Percentiles rank a stretch among this genome's conserved stretches.
These are phyloP conservation scores for Flaveria trinervia DNA, from an alignment of 129 eudicot genomes.

Conservation along the genomic window DNA sequence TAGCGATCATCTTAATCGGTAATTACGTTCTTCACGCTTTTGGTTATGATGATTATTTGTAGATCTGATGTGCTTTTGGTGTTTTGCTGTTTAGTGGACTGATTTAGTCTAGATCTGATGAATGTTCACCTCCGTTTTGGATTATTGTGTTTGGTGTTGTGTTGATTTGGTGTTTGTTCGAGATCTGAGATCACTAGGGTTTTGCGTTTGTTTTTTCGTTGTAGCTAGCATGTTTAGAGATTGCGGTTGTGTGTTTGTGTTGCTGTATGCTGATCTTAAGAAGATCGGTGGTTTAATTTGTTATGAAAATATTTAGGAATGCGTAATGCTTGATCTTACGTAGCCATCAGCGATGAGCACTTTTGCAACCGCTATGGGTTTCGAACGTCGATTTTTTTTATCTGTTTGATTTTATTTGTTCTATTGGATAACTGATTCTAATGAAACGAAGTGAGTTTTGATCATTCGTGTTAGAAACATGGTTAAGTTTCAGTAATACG, in stretches of 20 bases:
- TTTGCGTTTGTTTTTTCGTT: not conserved
- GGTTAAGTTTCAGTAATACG: not conserved
- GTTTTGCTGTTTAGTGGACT: not conserved
- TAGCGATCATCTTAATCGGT: conserved; percentile 59
- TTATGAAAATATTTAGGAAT: not conserved
- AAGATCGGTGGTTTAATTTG: not conserved
- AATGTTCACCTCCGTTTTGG: not conserved
- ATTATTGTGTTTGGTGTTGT: conserved; percentile 11
- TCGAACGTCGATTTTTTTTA: not conserved
- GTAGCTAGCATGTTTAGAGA: conserved; percentile 4
- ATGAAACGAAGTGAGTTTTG: not conserved
- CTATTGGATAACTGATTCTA: not conserved
- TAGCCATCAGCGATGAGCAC: conserved; percentile 7
- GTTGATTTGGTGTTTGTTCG: conserved; percentile 1
- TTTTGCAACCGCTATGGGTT: not conserved
- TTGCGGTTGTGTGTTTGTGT: conserved; percentile 11
- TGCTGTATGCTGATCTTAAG: not conserved
- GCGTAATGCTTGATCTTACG: not conserved
- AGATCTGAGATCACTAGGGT: conserved; percentile 29
- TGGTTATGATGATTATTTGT: not conserved
- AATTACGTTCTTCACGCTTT: conserved; percentile 5
- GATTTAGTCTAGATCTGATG: conserved; percentile 26
- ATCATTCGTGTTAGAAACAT: not conserved
- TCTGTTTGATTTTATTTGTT: not conserved
- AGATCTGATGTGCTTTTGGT: conserved; percentile 29